A percentile compares a stretch with the other conserved stretches of the same genome.
Evolutionary conservation across 208 protist species (phyloP).

Genomic region (Leishmania tropica): DNA sequence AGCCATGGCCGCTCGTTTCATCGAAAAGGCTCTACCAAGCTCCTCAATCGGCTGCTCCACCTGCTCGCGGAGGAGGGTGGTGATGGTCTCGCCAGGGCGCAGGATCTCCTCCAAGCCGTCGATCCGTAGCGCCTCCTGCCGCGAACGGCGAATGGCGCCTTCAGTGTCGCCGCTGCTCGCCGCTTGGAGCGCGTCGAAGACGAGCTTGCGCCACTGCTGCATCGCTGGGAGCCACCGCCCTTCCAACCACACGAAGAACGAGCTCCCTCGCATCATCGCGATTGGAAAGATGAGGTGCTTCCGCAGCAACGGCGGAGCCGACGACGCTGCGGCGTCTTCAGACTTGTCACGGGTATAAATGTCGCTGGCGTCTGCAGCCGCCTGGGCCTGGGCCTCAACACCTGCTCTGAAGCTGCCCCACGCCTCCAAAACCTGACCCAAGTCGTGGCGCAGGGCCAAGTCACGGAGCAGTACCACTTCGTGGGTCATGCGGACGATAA

Average conservation of each 20-base stretch:
- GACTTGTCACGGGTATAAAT: background rate
- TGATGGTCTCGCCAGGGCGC: slow-evolving; percentile 56
- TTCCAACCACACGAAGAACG: slow-evolving; percentile 70
- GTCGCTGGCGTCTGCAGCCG: background rate
- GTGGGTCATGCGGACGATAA: slow-evolving; percentile 39
- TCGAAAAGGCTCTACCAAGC: slow-evolving; percentile 33
- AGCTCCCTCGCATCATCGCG: slow-evolving; percentile 29
- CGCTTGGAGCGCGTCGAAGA: slow-evolving; percentile 32
- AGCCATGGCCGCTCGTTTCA: slow-evolving; percentile 30
- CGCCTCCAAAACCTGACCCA: slow-evolving; percentile 39
- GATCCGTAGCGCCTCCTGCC: slow-evolving; percentile 44
- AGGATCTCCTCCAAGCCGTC: slow-evolving; percentile 69
- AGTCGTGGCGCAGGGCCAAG: slow-evolving; percentile 38
- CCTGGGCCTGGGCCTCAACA: slow-evolving; percentile 12
- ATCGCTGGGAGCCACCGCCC: slow-evolving; percentile 74
- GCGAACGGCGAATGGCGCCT: slow-evolving; percentile 37
- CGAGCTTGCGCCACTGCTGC: slow-evolving; percentile 54
- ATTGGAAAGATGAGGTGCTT: background rate
- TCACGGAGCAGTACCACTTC: slow-evolving; percentile 55
- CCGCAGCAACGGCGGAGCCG: background rate
- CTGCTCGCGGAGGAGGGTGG: slow-evolving; percentile 43
- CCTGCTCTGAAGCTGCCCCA: slow-evolving; percentile 29
- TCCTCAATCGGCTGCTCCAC: slow-evolving; percentile 49
- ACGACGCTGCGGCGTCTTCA: background rate
- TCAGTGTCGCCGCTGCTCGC: slow-evolving; percentile 39